Conservation (phyloP, 176 grass and related monocot species). For the Themeda triandra region DNA sequence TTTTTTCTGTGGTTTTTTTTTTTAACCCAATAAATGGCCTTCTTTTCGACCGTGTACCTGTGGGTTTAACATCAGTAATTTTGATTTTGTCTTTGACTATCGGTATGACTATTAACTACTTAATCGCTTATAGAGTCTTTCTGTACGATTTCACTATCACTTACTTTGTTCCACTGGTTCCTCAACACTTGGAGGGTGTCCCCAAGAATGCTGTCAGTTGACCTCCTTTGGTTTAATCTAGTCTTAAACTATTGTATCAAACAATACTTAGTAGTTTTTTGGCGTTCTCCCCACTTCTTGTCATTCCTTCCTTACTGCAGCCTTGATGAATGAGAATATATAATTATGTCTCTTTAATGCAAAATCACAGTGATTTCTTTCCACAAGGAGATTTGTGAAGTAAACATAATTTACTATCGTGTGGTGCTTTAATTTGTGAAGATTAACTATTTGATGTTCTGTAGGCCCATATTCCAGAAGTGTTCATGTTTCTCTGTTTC, state of each 20-base stretch:
- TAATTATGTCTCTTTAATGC: background rate
- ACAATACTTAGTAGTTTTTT: background rate
- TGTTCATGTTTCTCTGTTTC: background rate
- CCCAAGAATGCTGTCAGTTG: constrained; percentile 1
- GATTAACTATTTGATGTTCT: background rate
- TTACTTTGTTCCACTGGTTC: background rate
- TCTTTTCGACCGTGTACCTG: background rate
- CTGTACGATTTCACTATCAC: background rate
- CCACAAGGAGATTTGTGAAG: background rate
- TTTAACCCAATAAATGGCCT: background rate
- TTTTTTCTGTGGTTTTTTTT: too few relatives aligned
- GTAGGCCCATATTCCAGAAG: background rate
- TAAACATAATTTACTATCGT: background rate
- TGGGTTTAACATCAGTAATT: background rate
- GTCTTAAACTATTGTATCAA: background rate
- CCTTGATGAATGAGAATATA: background rate
- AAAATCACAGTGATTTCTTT: constrained; percentile 6
- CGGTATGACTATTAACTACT: background rate
- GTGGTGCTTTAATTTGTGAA: background rate
- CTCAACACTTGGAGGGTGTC: background rate
- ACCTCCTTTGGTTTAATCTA: background rate
- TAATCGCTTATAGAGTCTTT: background rate
- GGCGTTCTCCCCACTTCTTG: background rate
- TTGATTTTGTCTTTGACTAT: constrained; percentile 9
- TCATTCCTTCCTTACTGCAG: background rate